A percentile compares a stretch with the other conserved stretches of the same genome.
phyloP scores from a whole-genome alignment of 2,329 filamentous ascomycete genomes.

The Dactylellina drechsleri region DNA sequence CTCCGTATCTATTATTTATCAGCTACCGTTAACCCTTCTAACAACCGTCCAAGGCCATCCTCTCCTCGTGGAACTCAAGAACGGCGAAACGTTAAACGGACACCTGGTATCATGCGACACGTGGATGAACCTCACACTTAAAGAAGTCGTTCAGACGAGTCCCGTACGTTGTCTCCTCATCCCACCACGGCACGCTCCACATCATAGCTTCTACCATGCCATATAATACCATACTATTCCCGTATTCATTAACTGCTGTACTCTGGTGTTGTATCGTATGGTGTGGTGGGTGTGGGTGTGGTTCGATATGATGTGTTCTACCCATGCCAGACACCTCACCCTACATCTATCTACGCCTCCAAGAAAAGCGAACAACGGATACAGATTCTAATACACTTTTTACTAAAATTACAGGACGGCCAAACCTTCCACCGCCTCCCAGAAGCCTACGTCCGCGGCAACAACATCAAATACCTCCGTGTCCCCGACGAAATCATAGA shows the following conservation, averaged over 20 bases:
- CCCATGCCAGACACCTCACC: no score
- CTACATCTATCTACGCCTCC: no score
- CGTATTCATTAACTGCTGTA: no score
- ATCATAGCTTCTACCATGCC: no score
- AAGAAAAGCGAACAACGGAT: no score
- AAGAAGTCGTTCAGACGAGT: slow-evolving; percentile 96
- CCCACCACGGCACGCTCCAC: no score
- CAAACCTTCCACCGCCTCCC: slow-evolving; percentile 92
- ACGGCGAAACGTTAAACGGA: slow-evolving; percentile 95
- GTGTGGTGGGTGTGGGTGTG: no score
- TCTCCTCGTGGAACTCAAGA: slow-evolving; percentile 97
- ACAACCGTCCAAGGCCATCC: slow-evolving; percentile 97
- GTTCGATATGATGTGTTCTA: no score
- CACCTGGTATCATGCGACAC: slow-evolving; percentile 97
- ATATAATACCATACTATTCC: no score
- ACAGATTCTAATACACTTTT: background rate
- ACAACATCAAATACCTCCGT: slow-evolving; percentile 98
- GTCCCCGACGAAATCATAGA: slow-evolving; percentile 98
- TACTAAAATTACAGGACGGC: slow-evolving; percentile 28
- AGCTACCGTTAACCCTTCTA: slow-evolving; percentile 82
- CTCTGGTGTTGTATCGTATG: no score
- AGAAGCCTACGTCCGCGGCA: slow-evolving; percentile 95
- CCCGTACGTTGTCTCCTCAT: slow-evolving; percentile 67
- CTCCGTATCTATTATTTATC: background rate
- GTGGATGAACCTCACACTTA: slow-evolving; percentile 99